Evolutionary conservation across 371 early-diverging fungal genomes (phyloP).

Genomic region (Mucor velutinosus): DNA sequence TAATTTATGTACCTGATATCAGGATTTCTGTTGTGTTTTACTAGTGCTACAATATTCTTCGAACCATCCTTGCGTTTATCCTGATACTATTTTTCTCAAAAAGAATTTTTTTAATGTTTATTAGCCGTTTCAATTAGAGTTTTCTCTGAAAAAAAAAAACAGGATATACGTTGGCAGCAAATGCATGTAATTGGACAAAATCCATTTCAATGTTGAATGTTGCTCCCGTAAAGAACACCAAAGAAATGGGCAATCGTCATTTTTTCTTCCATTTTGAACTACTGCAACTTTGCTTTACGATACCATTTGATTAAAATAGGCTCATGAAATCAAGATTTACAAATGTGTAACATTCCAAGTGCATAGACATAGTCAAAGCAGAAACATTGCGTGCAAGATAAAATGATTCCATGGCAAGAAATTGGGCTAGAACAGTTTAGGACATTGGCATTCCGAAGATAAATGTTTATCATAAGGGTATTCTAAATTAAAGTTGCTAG

Average conservation of each 20-base stretch:
- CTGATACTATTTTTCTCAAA: not conserved
- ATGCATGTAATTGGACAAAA: not conserved
- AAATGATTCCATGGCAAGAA: no score
- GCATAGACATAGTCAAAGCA: no score
- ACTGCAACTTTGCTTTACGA: not conserved
- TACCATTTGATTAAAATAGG: no score
- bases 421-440: not conserved
- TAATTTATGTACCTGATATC: not conserved
- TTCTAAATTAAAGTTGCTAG: not conserved
- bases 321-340: not conserved
- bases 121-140: not conserved
- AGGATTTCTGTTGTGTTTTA: not conserved
- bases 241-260: not conserved
- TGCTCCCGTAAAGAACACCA: not conserved
- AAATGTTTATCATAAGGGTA: not conserved
- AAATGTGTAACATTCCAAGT: not conserved
- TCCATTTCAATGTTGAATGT: not conserved
- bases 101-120: not conserved
- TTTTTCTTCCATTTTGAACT: not conserved
- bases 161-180: not conserved
- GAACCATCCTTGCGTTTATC: not conserved
- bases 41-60: not conserved
- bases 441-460: not conserved
- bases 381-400: no score
- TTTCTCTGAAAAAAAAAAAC: not conserved